A percentile compares a stretch with the other conserved stretches of the same genome.
Conservation (phyloP, 2,329 filamentous ascomycete species). For the Penicillium sp. region DNA sequence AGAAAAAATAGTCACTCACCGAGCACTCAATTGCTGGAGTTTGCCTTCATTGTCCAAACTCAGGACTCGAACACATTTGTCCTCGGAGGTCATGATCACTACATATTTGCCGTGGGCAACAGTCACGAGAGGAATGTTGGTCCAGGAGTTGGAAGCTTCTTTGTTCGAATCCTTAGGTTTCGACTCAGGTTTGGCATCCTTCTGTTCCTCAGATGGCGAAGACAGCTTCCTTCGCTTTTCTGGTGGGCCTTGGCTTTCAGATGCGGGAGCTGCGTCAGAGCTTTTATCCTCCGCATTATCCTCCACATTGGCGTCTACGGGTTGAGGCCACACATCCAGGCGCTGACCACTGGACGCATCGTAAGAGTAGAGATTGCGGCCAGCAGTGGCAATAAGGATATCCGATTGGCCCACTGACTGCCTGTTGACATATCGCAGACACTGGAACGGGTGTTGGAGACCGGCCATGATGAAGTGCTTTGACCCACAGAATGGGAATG, state of each 20-base stretch:
- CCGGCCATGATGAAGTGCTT: conserved; percentile 31
- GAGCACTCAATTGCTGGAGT: conserved; percentile 68
- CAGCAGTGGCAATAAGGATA: conserved; percentile 71
- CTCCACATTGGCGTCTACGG: conserved; percentile 32
- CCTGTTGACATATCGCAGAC: conserved; percentile 49
- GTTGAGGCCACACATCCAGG: conserved; percentile 60
- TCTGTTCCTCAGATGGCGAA: conserved; percentile 22
- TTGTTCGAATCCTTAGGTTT: conserved; percentile 10
- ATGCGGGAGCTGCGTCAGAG: conserved; percentile 25
- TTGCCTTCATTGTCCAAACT: conserved; percentile 61
- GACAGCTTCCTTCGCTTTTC: conserved; percentile 48
- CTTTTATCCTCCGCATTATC: conserved; percentile 24
- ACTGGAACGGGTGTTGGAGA: conserved; percentile 61
- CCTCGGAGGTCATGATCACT: conserved; percentile 79
- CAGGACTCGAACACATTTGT: conserved; percentile 87
- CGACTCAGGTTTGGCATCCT: conserved; percentile 13
- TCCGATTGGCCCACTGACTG: conserved; percentile 29
- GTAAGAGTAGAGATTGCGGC: conserved; percentile 69
- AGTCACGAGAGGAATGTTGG: conserved; percentile 67
- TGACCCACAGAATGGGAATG: neutral
- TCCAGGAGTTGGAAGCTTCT: conserved; percentile 34
- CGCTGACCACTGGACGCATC: conserved; percentile 57
- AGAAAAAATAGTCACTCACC: conserved; percentile 51
- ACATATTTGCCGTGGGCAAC: conserved; percentile 65
- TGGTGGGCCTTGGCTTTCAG: conserved; percentile 39